These are phyloP conservation scores for Oryza australiensis DNA, from an alignment of 176 grass and related monocot species.

Conservation along the genomic window DNA sequence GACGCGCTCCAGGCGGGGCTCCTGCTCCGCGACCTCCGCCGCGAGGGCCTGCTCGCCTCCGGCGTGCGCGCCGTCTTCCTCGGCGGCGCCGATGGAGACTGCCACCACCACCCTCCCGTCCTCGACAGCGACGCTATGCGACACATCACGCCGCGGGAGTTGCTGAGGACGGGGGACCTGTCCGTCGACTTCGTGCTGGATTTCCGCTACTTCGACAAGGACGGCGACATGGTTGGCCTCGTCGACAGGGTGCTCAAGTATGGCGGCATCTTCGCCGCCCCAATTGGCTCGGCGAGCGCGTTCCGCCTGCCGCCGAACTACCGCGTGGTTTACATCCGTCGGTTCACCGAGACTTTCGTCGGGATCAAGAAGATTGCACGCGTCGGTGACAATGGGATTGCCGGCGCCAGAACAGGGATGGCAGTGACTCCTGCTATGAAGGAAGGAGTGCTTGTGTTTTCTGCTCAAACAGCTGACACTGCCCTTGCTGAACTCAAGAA, in stretches of 20 bases:
- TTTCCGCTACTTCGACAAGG: slow-evolving; percentile 41
- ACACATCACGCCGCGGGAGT: slow-evolving; percentile 29
- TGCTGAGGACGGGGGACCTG: slow-evolving; percentile 40
- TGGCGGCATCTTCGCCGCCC: slow-evolving; percentile 49
- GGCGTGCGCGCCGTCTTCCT: slow-evolving; percentile 46
- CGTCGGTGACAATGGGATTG: slow-evolving; percentile 10
- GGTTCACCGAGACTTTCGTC: slow-evolving; percentile 51
- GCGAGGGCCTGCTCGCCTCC: slow-evolving; percentile 49
- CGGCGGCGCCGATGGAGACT: slow-evolving; percentile 32
- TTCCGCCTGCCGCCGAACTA: slow-evolving; percentile 65
- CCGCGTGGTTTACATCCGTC: slow-evolving; percentile 51
- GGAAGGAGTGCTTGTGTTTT: slow-evolving; percentile 3
- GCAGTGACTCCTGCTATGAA: slow-evolving; percentile 6
- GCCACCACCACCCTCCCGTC: not conserved
- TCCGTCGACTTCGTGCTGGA: slow-evolving; percentile 69
- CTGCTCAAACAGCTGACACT: slow-evolving; percentile 25
- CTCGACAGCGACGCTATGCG: slow-evolving; percentile 30
- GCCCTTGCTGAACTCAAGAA: slow-evolving; percentile 19
- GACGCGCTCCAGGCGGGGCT: slow-evolving; percentile 47
- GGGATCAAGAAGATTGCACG: slow-evolving; percentile 57
- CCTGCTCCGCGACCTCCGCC: slow-evolving; percentile 64
- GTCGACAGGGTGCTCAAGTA: slow-evolving; percentile 63
- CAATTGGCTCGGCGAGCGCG: slow-evolving; percentile 18
- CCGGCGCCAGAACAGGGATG: not conserved
- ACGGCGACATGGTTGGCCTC: slow-evolving; percentile 41